These are phyloP conservation scores for Colletotrichum eleusines DNA, from an alignment of 2,329 filamentous ascomycete species.

Conservation along the genomic window DNA sequence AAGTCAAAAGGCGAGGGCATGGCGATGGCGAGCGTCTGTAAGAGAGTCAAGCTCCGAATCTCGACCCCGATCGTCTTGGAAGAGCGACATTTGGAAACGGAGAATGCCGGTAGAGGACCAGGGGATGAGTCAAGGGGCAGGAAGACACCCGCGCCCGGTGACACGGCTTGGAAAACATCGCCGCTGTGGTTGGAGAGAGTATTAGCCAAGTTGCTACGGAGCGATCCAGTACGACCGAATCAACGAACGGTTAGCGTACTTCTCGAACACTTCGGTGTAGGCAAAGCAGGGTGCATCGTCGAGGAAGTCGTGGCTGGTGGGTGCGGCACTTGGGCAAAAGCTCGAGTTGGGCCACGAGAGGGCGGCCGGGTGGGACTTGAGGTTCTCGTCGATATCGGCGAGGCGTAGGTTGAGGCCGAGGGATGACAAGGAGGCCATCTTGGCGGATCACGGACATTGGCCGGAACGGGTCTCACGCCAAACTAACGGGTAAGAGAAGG, in stretches of 20 bases:
- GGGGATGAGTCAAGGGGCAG: conserved; percentile 42
- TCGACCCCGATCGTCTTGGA: conserved; percentile 44
- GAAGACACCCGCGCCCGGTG: conserved; percentile 47
- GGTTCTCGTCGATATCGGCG: conserved; percentile 34
- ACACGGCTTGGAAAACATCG: conserved; percentile 45
- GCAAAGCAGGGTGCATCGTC: conserved; percentile 34
- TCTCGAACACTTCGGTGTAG: conserved; percentile 43
- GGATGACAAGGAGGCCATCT: conserved; percentile 23
- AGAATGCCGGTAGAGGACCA: conserved; percentile 44
- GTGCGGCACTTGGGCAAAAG: neutral
- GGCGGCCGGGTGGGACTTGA: conserved; percentile 28
- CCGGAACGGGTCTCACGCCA: neutral
- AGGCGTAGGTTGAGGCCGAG: conserved; percentile 37
- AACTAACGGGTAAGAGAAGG: neutral
- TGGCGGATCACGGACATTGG: conserved; percentile 14
- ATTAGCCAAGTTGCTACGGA: conserved; percentile 10
- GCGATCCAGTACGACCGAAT: neutral
- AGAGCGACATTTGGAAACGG: conserved; percentile 46
- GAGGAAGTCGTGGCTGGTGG: conserved; percentile 9
- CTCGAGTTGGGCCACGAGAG: conserved; percentile 9
- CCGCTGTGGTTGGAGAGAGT: conserved; percentile 42
- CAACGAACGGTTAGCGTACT: conserved; percentile 40
- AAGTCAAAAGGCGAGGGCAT: conserved; percentile 47
- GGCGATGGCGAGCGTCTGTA: conserved; percentile 56
- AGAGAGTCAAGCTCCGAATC: conserved; percentile 53